Evolutionary conservation across 805 yeast species (phyloP).

Genomic region (Scheffersomyces spartinae): DNA sequence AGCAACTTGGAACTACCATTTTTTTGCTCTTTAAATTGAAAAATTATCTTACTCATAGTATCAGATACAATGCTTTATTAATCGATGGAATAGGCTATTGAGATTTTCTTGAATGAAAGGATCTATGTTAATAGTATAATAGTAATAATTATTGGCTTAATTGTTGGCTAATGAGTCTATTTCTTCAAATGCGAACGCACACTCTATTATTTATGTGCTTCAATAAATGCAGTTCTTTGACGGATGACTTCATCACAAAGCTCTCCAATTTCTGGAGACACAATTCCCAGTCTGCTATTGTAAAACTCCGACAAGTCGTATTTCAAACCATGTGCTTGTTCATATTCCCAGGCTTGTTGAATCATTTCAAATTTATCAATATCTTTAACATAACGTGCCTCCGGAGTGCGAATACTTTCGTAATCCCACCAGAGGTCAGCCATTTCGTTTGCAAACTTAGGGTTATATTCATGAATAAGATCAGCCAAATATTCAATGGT

Average conservation of each 20-base stretch:
- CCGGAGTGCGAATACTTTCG: conserved; percentile 70
- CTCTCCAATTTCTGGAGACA: conserved; percentile 56
- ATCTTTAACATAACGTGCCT: conserved; percentile 87
- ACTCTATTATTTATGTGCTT: too few relatives aligned
- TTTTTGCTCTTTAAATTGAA: too few relatives aligned
- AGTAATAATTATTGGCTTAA: too few relatives aligned
- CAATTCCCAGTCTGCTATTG: conserved; percentile 47
- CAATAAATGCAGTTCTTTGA: too few relatives aligned
- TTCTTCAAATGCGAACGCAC: too few relatives aligned
- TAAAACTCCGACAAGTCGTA: conserved; percentile 62
- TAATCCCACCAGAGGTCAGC: conserved; percentile 76
- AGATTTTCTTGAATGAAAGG: too few relatives aligned
- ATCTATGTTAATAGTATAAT: too few relatives aligned
- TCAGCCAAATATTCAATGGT: conserved; percentile 58
- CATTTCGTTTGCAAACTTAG: conserved; percentile 50
- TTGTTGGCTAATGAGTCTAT: too few relatives aligned
- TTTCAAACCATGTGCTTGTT: conserved; percentile 45
- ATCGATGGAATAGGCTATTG: too few relatives aligned
- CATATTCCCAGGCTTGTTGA: conserved; percentile 77
- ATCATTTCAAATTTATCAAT: conserved; percentile 86
- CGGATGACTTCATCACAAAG: conserved; percentile 73
- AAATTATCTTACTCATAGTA: too few relatives aligned
- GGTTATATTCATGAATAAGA: conserved; percentile 55
- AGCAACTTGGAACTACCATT: too few relatives aligned
- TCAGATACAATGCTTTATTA: too few relatives aligned